These are phyloP conservation scores for Tubosaeta sp. DNA, from an alignment of 768 basidiomycete genomes.

Conservation along the genomic window DNA sequence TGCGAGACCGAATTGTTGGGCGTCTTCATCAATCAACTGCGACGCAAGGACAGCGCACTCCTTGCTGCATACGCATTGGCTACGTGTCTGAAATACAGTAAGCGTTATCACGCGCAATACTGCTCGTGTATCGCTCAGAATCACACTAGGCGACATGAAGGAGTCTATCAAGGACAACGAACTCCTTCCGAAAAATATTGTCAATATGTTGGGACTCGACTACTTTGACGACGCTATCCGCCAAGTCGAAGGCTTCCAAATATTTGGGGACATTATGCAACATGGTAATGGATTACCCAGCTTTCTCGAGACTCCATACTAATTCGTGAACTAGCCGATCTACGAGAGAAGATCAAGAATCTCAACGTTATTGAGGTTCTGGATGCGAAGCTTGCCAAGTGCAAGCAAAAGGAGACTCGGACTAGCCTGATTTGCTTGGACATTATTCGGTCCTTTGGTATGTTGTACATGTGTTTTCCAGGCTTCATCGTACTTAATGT, in stretches of 20 bases:
- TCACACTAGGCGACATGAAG: constrained; percentile 1
- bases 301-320: neutral
- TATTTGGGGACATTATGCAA: constrained; percentile 18
- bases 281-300: constrained; percentile 7
- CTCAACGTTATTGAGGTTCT: constrained; percentile 13
- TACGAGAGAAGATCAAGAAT: constrained; percentile 9
- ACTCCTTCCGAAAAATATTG: constrained; percentile 13
- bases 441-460: constrained; percentile 17
- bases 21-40: constrained; percentile 13
- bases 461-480: neutral
- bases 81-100: neutral
- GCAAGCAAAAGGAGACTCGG: constrained; percentile 10
- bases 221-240: constrained; percentile 24
- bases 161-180: neutral
- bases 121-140: neutral
- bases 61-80: constrained; percentile 18
- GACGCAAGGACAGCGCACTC: constrained; percentile 10
- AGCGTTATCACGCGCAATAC: neutral
- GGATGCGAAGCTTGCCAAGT: constrained; percentile 10
- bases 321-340: constrained; percentile 6
- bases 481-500: neutral
- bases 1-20: neutral
- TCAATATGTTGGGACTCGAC: constrained; percentile 18
- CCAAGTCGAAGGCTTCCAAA: constrained; percentile 19
- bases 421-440: constrained; percentile 21